Evolutionary conservation across 106 monocot genomes (phyloP).

Genomic region (Dendrobium catenatum): DNA sequence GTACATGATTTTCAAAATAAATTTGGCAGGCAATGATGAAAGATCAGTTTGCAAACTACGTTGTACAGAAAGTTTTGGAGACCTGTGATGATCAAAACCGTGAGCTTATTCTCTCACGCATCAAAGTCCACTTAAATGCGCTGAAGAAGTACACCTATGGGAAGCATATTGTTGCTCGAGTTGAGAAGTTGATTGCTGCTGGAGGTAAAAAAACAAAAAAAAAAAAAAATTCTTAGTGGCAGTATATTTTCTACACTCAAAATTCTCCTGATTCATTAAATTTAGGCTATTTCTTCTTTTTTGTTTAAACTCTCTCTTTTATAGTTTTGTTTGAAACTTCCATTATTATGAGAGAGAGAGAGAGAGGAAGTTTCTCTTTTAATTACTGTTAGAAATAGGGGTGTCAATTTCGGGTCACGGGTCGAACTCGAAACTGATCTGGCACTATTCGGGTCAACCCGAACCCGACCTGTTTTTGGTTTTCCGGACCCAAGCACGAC

Average conservation of each 20-base stretch:
- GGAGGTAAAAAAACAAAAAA: slow-evolving; percentile 9
- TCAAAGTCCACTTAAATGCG: slow-evolving; percentile 16
- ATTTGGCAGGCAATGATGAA: slow-evolving; percentile 19
- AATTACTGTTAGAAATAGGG: not conserved
- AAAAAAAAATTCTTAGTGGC: not conserved
- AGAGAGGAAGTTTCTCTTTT: not conserved
- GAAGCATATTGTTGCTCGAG: slow-evolving; percentile 18
- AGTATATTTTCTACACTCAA: not conserved
- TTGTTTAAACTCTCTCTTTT: not conserved
- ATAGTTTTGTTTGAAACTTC: too few relatives aligned
- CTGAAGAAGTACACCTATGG: slow-evolving; percentile 19
- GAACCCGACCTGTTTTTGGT: too few relatives aligned
- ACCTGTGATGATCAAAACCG: slow-evolving; percentile 17
- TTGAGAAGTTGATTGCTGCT: slow-evolving; percentile 14
- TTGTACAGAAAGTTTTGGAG: slow-evolving; percentile 19
- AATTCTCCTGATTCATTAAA: not conserved
- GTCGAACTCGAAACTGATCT: too few relatives aligned
- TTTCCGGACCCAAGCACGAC: too few relatives aligned
- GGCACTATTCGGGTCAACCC: too few relatives aligned
- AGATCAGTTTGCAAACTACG: slow-evolving; percentile 20
- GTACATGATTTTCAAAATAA: not conserved
- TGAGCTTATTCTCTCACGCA: slow-evolving; percentile 17
- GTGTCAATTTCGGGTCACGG: too few relatives aligned
- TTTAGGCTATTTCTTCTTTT: not conserved
- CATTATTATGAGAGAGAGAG: not conserved